Conservation (phyloP, 768 basidiomycete species). For the Mycena kentingensis region DNA sequence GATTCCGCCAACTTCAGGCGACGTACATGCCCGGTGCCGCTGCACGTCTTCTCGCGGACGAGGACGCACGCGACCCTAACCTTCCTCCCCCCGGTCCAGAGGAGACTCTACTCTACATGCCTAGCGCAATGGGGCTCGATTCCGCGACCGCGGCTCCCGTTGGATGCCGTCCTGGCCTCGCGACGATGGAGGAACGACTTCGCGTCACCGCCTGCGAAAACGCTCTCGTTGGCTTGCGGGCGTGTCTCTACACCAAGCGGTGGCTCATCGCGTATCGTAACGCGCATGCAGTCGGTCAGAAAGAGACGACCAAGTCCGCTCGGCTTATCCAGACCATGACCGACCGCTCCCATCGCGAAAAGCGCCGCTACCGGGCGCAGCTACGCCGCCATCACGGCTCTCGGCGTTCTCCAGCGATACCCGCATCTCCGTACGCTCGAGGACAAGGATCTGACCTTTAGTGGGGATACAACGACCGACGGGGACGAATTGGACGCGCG, state of each 20-base stretch:
- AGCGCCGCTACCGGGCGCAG: neutral
- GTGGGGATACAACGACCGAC: neutral
- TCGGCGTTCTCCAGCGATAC: neutral
- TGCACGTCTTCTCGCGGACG: neutral
- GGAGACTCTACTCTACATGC: neutral
- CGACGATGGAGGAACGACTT: neutral
- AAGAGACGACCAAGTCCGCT: neutral
- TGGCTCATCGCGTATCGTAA: slow-evolving; percentile 2
- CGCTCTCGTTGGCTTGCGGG: neutral
- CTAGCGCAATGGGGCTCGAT: neutral
- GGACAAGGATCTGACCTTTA: neutral
- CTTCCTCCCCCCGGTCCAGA: neutral
- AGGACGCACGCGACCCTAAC: neutral
- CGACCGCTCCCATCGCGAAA: neutral
- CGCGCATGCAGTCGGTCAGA: neutral
- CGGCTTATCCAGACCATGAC: neutral
- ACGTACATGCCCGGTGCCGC: slow-evolving; percentile 3
- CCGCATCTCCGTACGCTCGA: neutral
- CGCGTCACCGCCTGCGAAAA: neutral
- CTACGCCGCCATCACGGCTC: neutral
- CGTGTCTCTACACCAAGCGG: neutral
- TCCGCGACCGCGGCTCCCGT: neutral
- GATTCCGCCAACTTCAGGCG: neutral
- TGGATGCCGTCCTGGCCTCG: neutral
- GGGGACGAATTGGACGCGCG: neutral